Evolutionary conservation across 805 yeast genomes (phyloP), one percentile per base, ranked within the genome.

Genomic region (Starmerella floricola): DNA sequence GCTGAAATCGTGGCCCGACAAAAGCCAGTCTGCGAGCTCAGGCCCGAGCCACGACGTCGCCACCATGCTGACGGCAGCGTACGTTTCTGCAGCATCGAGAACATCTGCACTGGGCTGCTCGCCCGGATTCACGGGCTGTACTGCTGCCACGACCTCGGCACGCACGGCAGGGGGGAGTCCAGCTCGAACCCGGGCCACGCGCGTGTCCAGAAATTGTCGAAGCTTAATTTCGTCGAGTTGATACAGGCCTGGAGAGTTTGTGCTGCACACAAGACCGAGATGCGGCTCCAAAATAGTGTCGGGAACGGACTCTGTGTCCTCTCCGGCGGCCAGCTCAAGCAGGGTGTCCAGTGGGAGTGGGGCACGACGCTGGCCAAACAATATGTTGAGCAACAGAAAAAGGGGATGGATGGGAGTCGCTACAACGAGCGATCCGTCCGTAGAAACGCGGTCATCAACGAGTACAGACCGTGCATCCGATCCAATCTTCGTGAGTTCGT

Each of bases 341-440:
- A 59, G 33, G 19, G 54, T 42, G 18, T 56, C 61, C 24, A 49
- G 36, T 4, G 59, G 55, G 31, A 58, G 41, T 20, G 47, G 45
- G 24, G 48, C 44, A 12, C 21, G 13, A 12, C 47, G 32, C 35
- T 49, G 38, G 13, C 15, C 40, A 33, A 34, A 47, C 12, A 60
- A 45, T 4, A 50, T 45, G 2, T 50, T 50, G 16, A 60, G 37
- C 1, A 56, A 38, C 8, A 59, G 38, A 40, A 50, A 58, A 11
- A 57, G 27, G 2, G 59, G 55, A 36, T 58, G 50, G 13, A 58
- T 36, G 1, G 61, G 59, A 8, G 56, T 50, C 4, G 57, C 49
- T 4, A 52, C 55, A 6, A 48, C 38, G 11, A 59, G 16, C 4
- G 44, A 20, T 3, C 55, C 53, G 36, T 55, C 56, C 32, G 26